These are phyloP conservation scores for Lasiodiplodia citricola DNA, from an alignment of 2,329 filamentous ascomycete genomes.

Conservation along the genomic window DNA sequence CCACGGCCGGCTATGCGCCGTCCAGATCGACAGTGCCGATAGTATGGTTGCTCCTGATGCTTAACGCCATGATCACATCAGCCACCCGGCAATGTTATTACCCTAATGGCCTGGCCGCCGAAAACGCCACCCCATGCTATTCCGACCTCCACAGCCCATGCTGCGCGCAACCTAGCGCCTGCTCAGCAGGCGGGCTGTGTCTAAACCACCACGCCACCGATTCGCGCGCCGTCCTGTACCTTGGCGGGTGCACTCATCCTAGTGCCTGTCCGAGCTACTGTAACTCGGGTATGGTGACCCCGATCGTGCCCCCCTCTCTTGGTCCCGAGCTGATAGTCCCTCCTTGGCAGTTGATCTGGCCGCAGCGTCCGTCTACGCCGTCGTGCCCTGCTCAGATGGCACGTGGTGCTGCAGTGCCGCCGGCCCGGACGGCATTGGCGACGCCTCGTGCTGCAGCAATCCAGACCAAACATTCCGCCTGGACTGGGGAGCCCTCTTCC, in stretches of 20 bases:
- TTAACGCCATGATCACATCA: slow-evolving; percentile 21
- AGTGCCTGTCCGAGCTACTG: slow-evolving; percentile 14
- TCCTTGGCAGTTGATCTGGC: not conserved
- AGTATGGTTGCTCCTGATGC: slow-evolving; percentile 15
- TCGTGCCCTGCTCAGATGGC: slow-evolving; percentile 16
- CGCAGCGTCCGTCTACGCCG: not conserved
- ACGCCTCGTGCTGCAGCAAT: slow-evolving; percentile 7
- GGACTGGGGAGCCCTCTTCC: slow-evolving; percentile 4
- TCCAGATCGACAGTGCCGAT: slow-evolving; percentile 17
- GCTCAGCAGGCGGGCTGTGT: not conserved
- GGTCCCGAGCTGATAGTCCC: not conserved
- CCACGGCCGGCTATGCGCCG: slow-evolving; percentile 2
- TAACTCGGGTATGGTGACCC: slow-evolving; percentile 21
- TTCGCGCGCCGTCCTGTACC: slow-evolving; percentile 5
- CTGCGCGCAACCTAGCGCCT: slow-evolving; percentile 10
- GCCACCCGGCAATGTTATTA: slow-evolving; percentile 18
- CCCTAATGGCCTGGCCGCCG: slow-evolving; percentile 16
- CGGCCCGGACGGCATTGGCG: slow-evolving; percentile 6
- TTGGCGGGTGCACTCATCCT: slow-evolving; percentile 13
- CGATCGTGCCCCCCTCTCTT: not conserved
- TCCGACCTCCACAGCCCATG: slow-evolving; percentile 11
- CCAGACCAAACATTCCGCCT: slow-evolving; percentile 13
- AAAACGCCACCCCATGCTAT: not conserved
- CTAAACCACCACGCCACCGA: slow-evolving; percentile 9
- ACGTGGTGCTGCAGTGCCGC: slow-evolving; percentile 15